Base-by-base conservation (phyloP, 225 moss, liverwort and hornwort genomes). In the Anthoceros angustus region DNA sequence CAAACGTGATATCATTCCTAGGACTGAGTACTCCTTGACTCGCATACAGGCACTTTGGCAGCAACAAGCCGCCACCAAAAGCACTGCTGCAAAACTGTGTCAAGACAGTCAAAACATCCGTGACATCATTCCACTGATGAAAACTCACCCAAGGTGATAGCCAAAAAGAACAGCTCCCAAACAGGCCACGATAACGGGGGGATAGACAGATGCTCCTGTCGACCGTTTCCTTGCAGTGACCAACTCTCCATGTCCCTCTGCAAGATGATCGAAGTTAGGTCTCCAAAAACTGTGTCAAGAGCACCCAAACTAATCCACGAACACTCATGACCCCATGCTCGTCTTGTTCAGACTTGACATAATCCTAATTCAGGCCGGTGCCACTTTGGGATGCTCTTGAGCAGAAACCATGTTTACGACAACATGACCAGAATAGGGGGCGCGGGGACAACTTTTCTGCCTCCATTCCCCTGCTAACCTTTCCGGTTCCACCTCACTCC, bases 81-180 rank as follows among this genome's bases (percentile, higher is more conserved):
- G 3, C 46, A 18, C 1, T 48, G 18, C 46, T 12, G 12, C 14
- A 12, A 12, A 12, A 48, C 46, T 12, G 46, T 12, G 46, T 1
- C 55, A 55, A 55, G 8, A 4, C 55, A 21, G 15, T 39, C 0
- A 16, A 69, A 38, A 50, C 21, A 21, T 32, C 6, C 43, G 64
- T 4, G 20, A 2, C 10, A 64, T 16, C 5, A 38, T n/a, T n/a
- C 5, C 38, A 64, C 23, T 12, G 32, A 41, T 15, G 25, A 16
- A 38, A 40, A 67, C 49, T n/a, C 84, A 93, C 92, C 93, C 92
- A 62, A 98, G 92, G 79, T 98, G 98, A 64, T 92, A 98, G 62
- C 98, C 98, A 68, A 98, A 98, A 43, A 98, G 73, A 64, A 98
- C 73, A 64, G 98, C 84, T 66, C 86, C 92, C 15, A 92, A 83